Percentiles rank a stretch among this genome's conserved stretches.
phyloP scores from a whole-genome alignment of 345 rosid species.

The Reutealis trisperma region DNA sequence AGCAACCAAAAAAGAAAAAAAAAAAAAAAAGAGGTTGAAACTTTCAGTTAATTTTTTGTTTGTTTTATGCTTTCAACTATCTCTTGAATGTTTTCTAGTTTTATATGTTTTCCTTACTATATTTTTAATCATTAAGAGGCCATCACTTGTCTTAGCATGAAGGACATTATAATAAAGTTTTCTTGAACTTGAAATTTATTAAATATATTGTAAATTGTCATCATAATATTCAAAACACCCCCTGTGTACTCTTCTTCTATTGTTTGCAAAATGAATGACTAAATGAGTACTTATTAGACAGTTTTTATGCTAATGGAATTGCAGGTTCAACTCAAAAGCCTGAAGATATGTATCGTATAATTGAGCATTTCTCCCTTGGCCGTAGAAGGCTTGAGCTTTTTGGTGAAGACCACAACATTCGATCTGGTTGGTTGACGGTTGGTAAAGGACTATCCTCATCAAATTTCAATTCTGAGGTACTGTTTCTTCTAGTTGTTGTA shows the following conservation, averaged over 20 bases:
- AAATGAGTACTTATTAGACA: background rate
- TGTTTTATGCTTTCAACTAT: background rate
- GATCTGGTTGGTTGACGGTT: slow-evolving; percentile 93
- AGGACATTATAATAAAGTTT: background rate
- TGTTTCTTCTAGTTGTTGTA: background rate
- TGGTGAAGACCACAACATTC: slow-evolving; percentile 95
- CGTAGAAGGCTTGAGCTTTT: slow-evolving; percentile 97
- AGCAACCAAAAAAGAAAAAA: background rate
- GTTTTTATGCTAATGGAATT: slow-evolving; percentile 19
- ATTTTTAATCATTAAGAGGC: background rate
- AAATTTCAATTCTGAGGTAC: slow-evolving; percentile 79
- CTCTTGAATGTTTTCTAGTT: background rate
- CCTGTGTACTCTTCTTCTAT: background rate
- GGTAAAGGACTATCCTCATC: slow-evolving; percentile 90
- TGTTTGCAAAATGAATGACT: background rate
- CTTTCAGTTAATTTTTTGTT: background rate
- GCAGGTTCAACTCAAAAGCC: slow-evolving; percentile 97
- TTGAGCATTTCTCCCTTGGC: slow-evolving; percentile 97
- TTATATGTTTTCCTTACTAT: background rate
- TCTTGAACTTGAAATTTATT: background rate
- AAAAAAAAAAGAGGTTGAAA: too few species aligned
- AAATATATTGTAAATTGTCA: background rate
- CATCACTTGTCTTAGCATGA: background rate
- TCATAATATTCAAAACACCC: background rate
- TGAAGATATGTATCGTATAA: slow-evolving; percentile 95